Percentiles rank a stretch among this genome's conserved stretches.
Conservation (phyloP, 2,329 filamentous ascomycete species). For the Scorias spongiosa region DNA sequence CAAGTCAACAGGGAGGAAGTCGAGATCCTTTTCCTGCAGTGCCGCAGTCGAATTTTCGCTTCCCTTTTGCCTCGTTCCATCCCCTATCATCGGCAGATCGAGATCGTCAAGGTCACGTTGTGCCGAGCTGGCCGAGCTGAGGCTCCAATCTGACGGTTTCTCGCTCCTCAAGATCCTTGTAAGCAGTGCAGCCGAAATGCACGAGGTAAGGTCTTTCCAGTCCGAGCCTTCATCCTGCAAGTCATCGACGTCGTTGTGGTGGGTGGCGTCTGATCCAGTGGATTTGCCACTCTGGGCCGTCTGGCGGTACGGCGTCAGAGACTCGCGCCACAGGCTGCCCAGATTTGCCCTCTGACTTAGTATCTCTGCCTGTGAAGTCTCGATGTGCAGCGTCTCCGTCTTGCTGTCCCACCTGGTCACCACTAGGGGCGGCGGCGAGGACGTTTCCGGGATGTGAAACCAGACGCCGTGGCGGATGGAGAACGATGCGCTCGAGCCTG, state of each 20-base stretch:
- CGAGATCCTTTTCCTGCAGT: slow-evolving; percentile 30
- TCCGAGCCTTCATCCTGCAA: slow-evolving; percentile 27
- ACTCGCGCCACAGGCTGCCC: slow-evolving; percentile 39
- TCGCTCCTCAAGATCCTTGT: slow-evolving; percentile 34
- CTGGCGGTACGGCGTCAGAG: slow-evolving; percentile 33
- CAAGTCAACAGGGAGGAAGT: slow-evolving; percentile 43
- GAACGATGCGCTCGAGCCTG: slow-evolving; percentile 40
- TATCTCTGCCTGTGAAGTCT: slow-evolving; percentile 25
- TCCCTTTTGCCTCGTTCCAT: not conserved
- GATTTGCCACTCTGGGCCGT: slow-evolving; percentile 15
- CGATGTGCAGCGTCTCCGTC: slow-evolving; percentile 30
- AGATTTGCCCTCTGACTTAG: slow-evolving; percentile 41
- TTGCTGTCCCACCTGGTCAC: slow-evolving; percentile 41
- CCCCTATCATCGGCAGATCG: slow-evolving; percentile 26
- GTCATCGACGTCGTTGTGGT: slow-evolving; percentile 10
- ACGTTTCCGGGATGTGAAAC: slow-evolving; percentile 33
- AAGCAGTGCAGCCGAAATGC: slow-evolving; percentile 34
- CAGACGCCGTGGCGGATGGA: slow-evolving; percentile 48
- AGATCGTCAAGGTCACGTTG: slow-evolving; percentile 42
- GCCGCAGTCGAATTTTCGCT: slow-evolving; percentile 16
- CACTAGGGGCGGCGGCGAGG: slow-evolving; percentile 23
- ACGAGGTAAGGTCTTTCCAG: slow-evolving; percentile 37
- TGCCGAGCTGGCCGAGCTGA: slow-evolving; percentile 44
- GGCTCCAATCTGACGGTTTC: slow-evolving; percentile 33
- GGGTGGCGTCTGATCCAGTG: slow-evolving; percentile 12